These are phyloP conservation scores for Camelina laxa DNA, from an alignment of 345 rosid species.

Conservation along the genomic window DNA sequence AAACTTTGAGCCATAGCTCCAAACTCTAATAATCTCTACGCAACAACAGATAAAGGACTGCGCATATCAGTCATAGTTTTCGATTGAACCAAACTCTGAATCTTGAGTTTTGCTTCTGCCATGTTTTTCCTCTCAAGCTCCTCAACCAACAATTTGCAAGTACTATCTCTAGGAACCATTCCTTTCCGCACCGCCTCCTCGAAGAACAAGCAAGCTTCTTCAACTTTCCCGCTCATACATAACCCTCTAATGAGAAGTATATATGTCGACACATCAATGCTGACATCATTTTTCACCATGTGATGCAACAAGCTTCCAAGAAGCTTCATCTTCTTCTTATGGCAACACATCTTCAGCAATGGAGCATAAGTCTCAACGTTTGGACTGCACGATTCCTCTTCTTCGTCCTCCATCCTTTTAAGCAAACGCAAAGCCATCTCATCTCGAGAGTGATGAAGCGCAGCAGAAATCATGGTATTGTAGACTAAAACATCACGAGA, in stretches of 20 bases:
- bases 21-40: slow-evolving; percentile 27
- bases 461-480: slow-evolving; percentile 65
- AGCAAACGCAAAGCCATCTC: slow-evolving; percentile 69
- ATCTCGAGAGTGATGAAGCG: slow-evolving; percentile 60
- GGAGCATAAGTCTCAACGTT: slow-evolving; percentile 63
- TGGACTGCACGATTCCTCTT: slow-evolving; percentile 60
- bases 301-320: slow-evolving; percentile 62
- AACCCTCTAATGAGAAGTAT: slow-evolving; percentile 62
- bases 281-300: slow-evolving; percentile 71
- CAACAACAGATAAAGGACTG: slow-evolving; percentile 14
- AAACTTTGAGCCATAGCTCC: slow-evolving; percentile 29
- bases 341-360: slow-evolving; percentile 72
- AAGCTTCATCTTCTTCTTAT: slow-evolving; percentile 70
- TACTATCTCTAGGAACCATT: slow-evolving; percentile 60
- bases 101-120: slow-evolving; percentile 53
- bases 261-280: slow-evolving; percentile 65
- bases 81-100: slow-evolving; percentile 53
- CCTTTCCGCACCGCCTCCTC: slow-evolving; percentile 70
- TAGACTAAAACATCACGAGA: slow-evolving; percentile 54
- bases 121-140: slow-evolving; percentile 59
- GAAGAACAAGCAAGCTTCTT: slow-evolving; percentile 68
- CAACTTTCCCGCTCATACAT: slow-evolving; percentile 61
- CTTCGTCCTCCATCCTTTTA: slow-evolving; percentile 61
- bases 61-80: neutral
- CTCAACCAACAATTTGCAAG: slow-evolving; percentile 54